A percentile compares a stretch with the other conserved stretches of the same genome.
Conservation (phyloP, 139 green algal genomes). For the Chlorella sp. region DNA sequence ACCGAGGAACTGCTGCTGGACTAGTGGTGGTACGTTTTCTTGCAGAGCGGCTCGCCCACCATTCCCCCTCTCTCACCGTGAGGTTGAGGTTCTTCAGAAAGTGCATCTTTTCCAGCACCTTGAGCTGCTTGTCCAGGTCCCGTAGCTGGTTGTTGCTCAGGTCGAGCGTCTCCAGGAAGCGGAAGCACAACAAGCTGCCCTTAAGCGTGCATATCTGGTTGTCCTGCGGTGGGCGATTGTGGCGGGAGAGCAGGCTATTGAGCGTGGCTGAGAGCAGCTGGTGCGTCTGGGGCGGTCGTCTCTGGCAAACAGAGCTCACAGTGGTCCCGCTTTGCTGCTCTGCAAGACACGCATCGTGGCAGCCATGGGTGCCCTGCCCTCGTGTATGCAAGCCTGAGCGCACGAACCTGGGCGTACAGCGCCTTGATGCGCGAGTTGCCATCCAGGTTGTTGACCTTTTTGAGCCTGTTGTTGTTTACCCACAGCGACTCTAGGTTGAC, state of each 20-base stretch:
- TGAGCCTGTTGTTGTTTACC: conserved; percentile 50
- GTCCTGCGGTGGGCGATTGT: conserved; percentile 23
- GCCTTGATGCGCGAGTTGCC: conserved; percentile 43
- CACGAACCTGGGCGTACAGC: conserved; percentile 50
- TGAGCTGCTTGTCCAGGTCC: conserved; percentile 45
- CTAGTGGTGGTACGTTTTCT: neutral
- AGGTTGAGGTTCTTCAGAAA: conserved; percentile 54
- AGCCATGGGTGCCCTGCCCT: too few relatives aligned
- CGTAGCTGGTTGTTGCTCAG: conserved; percentile 43
- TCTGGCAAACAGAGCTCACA: neutral
- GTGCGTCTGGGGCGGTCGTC: neutral
- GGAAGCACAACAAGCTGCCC: conserved; percentile 40
- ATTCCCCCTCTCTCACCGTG: conserved; percentile 20
- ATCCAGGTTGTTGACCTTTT: conserved; percentile 48
- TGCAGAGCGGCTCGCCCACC: neutral
- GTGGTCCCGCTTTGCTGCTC: too few relatives aligned
- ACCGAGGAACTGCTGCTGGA: neutral
- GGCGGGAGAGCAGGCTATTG: neutral
- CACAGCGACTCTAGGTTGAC: conserved; percentile 52
- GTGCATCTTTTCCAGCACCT: conserved; percentile 27
- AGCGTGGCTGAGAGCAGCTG: too few relatives aligned
- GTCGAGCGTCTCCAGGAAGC: conserved; percentile 50
- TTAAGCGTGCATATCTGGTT: conserved; percentile 57
- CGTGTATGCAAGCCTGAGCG: too few relatives aligned
- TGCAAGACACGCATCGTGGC: too few relatives aligned